A percentile compares a stretch with the other conserved stretches of the same genome.
Conservation (phyloP, 108 stramenopile genomes). For the Seminavis robusta region DNA sequence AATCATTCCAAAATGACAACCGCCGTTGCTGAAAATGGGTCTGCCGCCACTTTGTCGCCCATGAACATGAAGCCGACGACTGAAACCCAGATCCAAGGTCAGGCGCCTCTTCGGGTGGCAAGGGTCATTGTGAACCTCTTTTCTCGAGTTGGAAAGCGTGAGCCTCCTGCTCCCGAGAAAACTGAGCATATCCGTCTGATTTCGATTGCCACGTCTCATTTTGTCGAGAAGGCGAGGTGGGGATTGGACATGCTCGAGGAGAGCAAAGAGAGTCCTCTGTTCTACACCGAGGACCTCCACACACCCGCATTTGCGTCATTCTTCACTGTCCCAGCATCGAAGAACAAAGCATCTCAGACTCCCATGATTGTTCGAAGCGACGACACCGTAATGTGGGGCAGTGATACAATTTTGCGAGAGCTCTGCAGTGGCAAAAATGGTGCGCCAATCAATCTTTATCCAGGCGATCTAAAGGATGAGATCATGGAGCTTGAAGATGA, state of each 20-base stretch:
- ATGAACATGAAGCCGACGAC: too few relatives aligned
- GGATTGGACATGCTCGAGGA: constrained; percentile 24
- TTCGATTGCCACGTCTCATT: constrained; percentile 22
- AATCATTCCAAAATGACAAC: too few relatives aligned
- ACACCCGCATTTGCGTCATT: constrained; percentile 21
- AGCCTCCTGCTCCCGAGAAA: constrained; percentile 6
- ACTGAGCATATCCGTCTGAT: constrained; percentile 24
- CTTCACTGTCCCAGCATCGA: constrained; percentile 6
- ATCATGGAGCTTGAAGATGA: constrained; percentile 22
- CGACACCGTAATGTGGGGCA: background rate
- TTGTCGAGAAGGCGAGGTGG: constrained; percentile 31
- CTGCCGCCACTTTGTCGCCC: too few relatives aligned
- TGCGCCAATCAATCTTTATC: constrained; percentile 26
- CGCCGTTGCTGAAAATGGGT: too few relatives aligned
- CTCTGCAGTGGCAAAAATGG: constrained; percentile 12
- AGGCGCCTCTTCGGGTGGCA: constrained; percentile 13
- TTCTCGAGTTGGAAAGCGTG: constrained; percentile 1
- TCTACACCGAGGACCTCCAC: constrained; percentile 36
- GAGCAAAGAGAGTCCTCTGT: constrained; percentile 12
- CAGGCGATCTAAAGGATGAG: constrained; percentile 4
- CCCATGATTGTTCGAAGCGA: constrained; percentile 18
- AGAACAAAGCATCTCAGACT: constrained; percentile 7
- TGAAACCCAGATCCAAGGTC: too few relatives aligned
- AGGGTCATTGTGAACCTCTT: constrained; percentile 4
- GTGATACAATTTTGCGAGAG: constrained; percentile 2